phyloP scores from a whole-genome alignment of 441 rosid genomes.

The Brassica hybrid region DNA sequence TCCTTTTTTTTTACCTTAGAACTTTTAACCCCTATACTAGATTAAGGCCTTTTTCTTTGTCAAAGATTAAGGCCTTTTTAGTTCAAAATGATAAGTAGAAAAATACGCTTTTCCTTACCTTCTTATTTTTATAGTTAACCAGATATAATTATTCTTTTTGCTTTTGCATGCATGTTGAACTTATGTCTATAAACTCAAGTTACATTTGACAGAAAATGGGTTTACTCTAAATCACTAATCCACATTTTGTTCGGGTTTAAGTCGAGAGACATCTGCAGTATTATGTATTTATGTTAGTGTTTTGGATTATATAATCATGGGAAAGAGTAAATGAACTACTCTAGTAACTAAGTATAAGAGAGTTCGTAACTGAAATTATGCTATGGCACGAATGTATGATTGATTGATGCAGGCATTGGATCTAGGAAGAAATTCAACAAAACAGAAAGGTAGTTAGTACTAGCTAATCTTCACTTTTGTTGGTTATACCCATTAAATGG shows the following conservation, averaged over 20 bases:
- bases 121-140: not conserved
- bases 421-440: constrained; percentile 16
- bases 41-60: not conserved
- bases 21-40: constrained; percentile 9
- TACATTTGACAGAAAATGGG: not conserved
- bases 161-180: not conserved
- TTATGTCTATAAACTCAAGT: not conserved
- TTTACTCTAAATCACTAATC: not conserved
- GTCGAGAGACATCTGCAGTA: not conserved
- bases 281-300: not conserved
- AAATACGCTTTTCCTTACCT: not conserved
- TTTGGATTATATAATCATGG: not conserved
- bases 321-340: not conserved
- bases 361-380: constrained; percentile 14
- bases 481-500: not conserved
- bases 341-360: too few relatives aligned
- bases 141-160: not conserved
- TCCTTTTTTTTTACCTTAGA: not conserved
- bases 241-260: not conserved
- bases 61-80: not conserved
- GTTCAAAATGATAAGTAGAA: not conserved
- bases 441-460: not conserved
- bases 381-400: not conserved
- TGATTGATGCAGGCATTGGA: constrained; percentile 33
- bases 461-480: constrained; percentile 13